Evolutionary conservation across 2,329 filamentous ascomycete species (phyloP).

Genomic region (Sporothrix euskadiensis): DNA sequence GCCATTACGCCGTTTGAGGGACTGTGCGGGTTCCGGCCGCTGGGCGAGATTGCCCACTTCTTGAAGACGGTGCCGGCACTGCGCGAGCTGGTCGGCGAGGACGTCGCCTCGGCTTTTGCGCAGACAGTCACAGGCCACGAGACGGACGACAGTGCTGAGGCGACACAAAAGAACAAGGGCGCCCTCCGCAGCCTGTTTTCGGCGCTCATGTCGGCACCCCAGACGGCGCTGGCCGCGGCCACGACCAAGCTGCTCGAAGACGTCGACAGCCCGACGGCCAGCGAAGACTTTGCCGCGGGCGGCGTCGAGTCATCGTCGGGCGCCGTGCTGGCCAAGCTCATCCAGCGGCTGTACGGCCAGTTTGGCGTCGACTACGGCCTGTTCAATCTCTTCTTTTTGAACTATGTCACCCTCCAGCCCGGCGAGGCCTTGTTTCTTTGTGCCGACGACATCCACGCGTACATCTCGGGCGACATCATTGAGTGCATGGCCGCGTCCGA

Average conservation of each 20-base stretch:
- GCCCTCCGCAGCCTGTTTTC: conserved; percentile 74
- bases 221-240: conserved; percentile 63
- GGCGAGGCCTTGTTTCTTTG: conserved; percentile 96
- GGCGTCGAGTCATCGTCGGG: conserved; percentile 69
- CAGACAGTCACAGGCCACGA: conserved; percentile 52
- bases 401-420: conserved; percentile 82
- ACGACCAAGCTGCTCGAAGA: conserved; percentile 69
- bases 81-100: conserved; percentile 65
- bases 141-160: conserved; percentile 41
- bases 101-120: conserved; percentile 59
- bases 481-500: conserved; percentile 99
- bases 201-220: conserved; percentile 74
- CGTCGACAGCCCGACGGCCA: conserved; percentile 52
- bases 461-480: conserved; percentile 89
- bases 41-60: conserved; percentile 85
- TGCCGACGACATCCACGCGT: conserved; percentile 96
- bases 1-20: conserved; percentile 96
- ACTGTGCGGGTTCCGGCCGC: conserved; percentile 89
- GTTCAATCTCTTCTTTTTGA: conserved; percentile 96
- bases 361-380: conserved; percentile 90
- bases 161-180: conserved; percentile 66
- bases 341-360: conserved; percentile 73
- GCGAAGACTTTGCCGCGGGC: conserved; percentile 70
- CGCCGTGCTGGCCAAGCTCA: conserved; percentile 72
- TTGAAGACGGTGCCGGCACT: conserved; percentile 60